Conservation (phyloP, 768 basidiomycete species). For the Suillus plorans region DNA sequence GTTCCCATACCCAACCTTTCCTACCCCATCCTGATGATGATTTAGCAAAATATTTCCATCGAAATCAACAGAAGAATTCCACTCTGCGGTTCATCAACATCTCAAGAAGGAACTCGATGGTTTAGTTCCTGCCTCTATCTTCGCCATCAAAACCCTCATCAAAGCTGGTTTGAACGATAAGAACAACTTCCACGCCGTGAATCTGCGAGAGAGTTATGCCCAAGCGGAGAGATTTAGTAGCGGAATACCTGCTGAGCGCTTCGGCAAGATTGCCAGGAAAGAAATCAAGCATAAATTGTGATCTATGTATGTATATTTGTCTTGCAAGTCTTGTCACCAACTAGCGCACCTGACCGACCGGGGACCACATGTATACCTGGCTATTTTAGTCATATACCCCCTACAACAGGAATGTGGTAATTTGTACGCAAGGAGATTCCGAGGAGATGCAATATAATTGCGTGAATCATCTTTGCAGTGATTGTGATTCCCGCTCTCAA, state of each 20-base stretch:
- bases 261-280: constrained; percentile 55
- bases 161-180: constrained; percentile 57
- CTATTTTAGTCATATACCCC: constrained; percentile 3
- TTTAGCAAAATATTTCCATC: constrained; percentile 59
- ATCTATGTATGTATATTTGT: constrained; percentile 3
- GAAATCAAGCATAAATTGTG: constrained; percentile 68
- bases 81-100: constrained; percentile 47
- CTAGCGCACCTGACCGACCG: neutral
- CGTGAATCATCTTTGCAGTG: neutral
- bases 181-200: constrained; percentile 62
- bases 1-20: neutral
- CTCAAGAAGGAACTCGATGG: constrained; percentile 55
- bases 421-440: neutral
- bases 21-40: neutral
- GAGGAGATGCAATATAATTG: neutral
- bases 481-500: neutral
- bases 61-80: constrained; percentile 52
- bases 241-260: constrained; percentile 54
- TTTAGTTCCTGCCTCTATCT: constrained; percentile 55
- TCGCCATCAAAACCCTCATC: constrained; percentile 54
- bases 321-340: neutral
- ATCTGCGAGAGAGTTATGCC: constrained; percentile 68
- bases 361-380: neutral
- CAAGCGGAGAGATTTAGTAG: constrained; percentile 66
- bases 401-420: neutral